Percentiles rank a stretch among this genome's conserved stretches.
Evolutionary conservation across 2,329 filamentous ascomycete genomes (phyloP).

Genomic region (Ceratocystis cubensis): DNA sequence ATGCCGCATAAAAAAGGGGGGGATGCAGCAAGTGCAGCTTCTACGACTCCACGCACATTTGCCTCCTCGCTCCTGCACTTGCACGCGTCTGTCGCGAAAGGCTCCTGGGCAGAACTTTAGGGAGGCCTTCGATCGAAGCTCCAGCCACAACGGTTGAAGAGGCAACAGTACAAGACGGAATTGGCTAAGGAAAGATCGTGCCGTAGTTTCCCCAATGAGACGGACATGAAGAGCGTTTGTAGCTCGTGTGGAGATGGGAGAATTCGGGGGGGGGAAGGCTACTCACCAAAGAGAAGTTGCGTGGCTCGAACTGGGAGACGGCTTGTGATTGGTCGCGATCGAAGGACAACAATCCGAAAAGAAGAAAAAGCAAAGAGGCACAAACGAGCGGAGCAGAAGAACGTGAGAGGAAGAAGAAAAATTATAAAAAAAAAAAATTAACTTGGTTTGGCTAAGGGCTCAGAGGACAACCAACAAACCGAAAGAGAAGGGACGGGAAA

Average conservation of each 20-base stretch:
- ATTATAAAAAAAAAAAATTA: constrained; percentile 20
- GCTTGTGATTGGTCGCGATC: constrained; percentile 5
- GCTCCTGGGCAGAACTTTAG: too few species aligned
- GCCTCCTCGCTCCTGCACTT: background rate
- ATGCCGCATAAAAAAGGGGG: constrained; percentile 16
- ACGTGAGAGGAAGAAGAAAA: constrained; percentile 16
- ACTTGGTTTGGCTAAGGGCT: constrained; percentile 10
- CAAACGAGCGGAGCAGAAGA: constrained; percentile 20
- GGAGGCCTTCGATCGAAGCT: too few species aligned
- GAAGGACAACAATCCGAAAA: constrained; percentile 9
- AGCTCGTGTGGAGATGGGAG: too few species aligned
- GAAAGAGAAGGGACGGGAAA: constrained; percentile 12
- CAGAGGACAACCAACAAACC: constrained; percentile 15
- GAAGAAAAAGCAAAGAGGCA: constrained; percentile 3
- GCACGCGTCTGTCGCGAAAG: constrained; percentile 3
- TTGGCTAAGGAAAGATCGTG: background rate
- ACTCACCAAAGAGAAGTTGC: constrained; percentile 14
- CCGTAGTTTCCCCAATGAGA: background rate
- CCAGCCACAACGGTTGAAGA: too few species aligned
- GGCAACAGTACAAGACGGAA: background rate
- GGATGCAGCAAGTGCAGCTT: constrained; percentile 13
- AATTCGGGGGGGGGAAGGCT: background rate
- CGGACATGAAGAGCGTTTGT: background rate
- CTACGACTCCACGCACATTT: constrained; percentile 8
- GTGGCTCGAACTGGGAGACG: constrained; percentile 6